A percentile compares a stretch with the other conserved stretches of the same genome.
Conservation (phyloP, 1,284 basidiomycete genomes). For the Trichosporon faecale region DNA sequence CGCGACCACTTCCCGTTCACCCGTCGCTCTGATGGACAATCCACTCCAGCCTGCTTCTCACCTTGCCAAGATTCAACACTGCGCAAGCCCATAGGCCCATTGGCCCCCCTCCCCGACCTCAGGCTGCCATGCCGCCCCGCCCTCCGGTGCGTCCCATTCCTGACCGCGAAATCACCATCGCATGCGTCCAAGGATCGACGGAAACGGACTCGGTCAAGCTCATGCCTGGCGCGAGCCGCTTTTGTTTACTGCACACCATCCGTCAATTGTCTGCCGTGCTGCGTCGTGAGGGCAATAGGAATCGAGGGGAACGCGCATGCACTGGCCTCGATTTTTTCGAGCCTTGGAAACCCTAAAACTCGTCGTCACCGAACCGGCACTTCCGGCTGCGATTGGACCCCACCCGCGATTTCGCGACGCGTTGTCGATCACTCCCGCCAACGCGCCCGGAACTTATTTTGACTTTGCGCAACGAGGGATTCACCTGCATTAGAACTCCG, state of each 20-base stretch:
- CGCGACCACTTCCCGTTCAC: background rate
- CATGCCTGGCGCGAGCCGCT: background rate
- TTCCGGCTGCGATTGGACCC: background rate
- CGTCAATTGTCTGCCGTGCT: background rate
- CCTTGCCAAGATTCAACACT: background rate
- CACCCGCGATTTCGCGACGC: conserved; percentile 3
- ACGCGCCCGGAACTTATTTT: conserved; percentile 9
- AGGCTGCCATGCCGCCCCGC: background rate
- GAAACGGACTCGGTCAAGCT: background rate
- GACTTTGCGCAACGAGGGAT: background rate
- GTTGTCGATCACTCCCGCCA: conserved; percentile 6
- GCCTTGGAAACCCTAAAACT: conserved; percentile 3
- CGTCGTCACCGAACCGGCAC: conserved; percentile 1
- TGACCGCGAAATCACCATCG: background rate
- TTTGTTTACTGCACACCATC: background rate
- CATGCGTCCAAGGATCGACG: conserved; percentile 6
- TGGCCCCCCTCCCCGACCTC: background rate
- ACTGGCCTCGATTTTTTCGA: background rate
- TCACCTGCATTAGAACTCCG: background rate
- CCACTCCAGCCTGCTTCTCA: background rate
- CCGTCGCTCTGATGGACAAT: background rate
- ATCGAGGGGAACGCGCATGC: conserved; percentile 6
- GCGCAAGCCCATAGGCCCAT: background rate
- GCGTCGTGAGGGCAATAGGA: background rate
- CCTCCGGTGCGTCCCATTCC: background rate